Conservation (phyloP, 2,329 filamentous ascomycete species). For the Venturia nashicola region DNA sequence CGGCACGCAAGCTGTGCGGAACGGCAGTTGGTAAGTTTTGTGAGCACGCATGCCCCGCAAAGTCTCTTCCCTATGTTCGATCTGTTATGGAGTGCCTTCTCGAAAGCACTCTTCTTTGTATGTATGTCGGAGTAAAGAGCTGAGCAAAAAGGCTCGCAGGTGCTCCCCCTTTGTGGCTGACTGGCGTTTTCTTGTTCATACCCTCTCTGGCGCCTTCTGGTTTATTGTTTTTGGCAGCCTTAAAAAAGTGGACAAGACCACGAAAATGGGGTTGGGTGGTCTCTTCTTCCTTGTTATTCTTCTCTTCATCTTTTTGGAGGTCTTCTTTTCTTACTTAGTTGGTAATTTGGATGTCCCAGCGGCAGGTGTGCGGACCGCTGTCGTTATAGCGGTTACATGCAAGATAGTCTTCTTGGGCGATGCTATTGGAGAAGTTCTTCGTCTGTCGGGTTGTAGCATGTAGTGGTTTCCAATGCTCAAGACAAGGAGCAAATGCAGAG, state of each 20-base stretch:
- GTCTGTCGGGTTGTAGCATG: background rate
- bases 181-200: conserved; percentile 1
- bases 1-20: background rate
- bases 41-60: background rate
- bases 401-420: background rate
- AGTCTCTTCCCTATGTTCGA: background rate
- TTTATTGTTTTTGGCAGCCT: background rate
- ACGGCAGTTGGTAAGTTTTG: background rate
- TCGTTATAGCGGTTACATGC: background rate
- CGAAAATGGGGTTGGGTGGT: background rate
- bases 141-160: background rate
- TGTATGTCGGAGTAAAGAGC: background rate
- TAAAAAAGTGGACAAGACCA: background rate
- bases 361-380: background rate
- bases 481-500: background rate
- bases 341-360: background rate
- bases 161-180: background rate
- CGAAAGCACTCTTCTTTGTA: background rate
- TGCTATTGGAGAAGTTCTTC: background rate
- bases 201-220: background rate
- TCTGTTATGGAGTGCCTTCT: background rate
- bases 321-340: background rate
- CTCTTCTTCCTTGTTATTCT: background rate
- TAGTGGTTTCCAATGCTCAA: background rate
- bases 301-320: background rate